These are phyloP conservation scores for Olyra latifolia DNA, from an alignment of 176 grass and related monocot species.

Conservation along the genomic window DNA sequence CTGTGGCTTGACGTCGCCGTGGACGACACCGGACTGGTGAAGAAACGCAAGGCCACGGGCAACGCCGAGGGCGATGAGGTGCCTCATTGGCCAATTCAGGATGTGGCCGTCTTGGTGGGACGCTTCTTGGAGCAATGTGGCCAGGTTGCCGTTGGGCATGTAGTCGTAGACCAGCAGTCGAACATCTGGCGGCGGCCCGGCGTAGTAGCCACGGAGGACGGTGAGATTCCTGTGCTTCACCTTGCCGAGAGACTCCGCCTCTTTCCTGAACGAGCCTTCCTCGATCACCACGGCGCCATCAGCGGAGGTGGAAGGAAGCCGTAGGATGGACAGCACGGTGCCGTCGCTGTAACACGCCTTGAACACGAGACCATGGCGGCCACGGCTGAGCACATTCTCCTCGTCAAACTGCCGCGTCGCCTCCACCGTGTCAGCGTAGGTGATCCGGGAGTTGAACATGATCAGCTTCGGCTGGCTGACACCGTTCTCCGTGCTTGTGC, in stretches of 20 bases:
- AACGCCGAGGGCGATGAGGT: constrained; percentile 93
- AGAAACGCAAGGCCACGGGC: constrained; percentile 83
- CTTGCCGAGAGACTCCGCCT: constrained; percentile 86
- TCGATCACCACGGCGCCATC: constrained; percentile 92
- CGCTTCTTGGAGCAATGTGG: constrained; percentile 89
- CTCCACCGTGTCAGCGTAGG: constrained; percentile 83
- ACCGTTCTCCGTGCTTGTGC: constrained; percentile 57
- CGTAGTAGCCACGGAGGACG: constrained; percentile 93
- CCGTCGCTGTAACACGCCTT: constrained; percentile 95
- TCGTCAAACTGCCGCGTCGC: constrained; percentile 89
- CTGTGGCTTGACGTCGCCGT: constrained; percentile 91
- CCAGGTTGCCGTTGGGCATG: constrained; percentile 99
- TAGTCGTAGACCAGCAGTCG: constrained; percentile 90
- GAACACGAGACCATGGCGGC: constrained; percentile 93
- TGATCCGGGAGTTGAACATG: constrained; percentile 94
- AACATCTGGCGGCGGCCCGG: constrained; percentile 91
- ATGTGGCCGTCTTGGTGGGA: constrained; percentile 98
- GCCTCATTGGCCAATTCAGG: constrained; percentile 98
- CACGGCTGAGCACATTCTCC: constrained; percentile 93
- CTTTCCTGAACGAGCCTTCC: constrained; percentile 91
- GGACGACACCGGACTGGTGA: constrained; percentile 83
- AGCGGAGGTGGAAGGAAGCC: constrained; percentile 78
- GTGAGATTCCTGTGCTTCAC: constrained; percentile 98
- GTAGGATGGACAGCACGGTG: constrained; percentile 81
- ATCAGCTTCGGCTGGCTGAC: constrained; percentile 70